Base-by-base conservation (phyloP, 805 yeast species). In the Saccharomycopsis malanga region DNA sequence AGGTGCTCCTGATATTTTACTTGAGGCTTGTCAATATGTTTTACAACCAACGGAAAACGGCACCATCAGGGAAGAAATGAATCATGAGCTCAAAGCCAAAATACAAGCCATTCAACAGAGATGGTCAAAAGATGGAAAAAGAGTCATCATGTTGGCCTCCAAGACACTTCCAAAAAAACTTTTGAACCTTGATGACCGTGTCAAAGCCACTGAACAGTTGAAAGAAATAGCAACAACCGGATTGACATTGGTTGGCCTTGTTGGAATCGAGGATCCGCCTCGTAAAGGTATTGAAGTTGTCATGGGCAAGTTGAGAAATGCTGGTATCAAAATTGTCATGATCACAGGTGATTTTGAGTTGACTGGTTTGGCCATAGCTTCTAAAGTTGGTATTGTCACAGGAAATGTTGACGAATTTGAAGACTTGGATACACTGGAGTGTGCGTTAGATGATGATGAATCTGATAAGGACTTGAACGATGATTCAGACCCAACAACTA, bases 281-380 rank as follows among this genome's bases (percentile, higher is more conserved):
- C 62, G 70, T 49, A 62, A 62, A 42, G 64, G 59, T 22, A 61
- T 69, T 30, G 60, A 54, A 29, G 58, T 57, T 14, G 70, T 68
- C 15, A 56, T 70, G 25, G 36, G 47, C 4, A 59, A 56, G 4
- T 59, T 70, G 30, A 62, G 64, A 46, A 56, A 49, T 18, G 74
- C 74, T 6, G 72, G 74, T 12, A 63, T 71, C 45, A 68, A 62
- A 40, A 58, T 66, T 14, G 62, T 64, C 4, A 70, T 71, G 73
- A 67, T 70, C 20, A 71, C 74, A n/a, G 80, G 81, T 49, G 81
- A 76, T 57, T 73, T 68, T 52, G 74, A 71, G 54, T 58, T 70
- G 12, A 75, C 79, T 24, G 80, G 75, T 1, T 62, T 70, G 30
- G 67, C 76, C 2, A 74, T 75, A 53, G 77, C 76, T 3, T 64